Evolutionary conservation across 148 eudicot species (phyloP).

Genomic region (Hydrangea macrophylla): DNA sequence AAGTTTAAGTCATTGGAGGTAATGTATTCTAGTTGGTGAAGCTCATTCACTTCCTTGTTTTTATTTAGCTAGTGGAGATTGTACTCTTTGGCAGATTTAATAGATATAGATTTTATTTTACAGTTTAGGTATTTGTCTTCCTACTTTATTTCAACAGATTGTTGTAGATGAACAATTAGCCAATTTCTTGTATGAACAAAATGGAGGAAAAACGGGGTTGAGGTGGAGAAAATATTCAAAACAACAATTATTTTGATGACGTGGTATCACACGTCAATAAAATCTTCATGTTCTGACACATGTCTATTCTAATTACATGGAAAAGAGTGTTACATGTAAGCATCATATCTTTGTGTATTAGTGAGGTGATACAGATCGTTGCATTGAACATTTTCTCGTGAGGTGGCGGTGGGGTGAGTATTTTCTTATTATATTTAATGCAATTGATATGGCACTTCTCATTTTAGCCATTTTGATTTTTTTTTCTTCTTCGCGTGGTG

Average conservation of each 20-base stretch:
- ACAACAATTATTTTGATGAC: no score
- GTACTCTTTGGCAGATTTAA: background rate
- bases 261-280: no score
- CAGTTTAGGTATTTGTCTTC: background rate
- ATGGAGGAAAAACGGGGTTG: background rate
- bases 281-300: no score
- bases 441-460: background rate
- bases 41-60: no score
- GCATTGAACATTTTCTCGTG: no score
- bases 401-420: no score
- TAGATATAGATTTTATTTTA: background rate
- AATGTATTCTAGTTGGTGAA: no score
- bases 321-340: no score
- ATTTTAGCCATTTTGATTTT: background rate
- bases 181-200: background rate
- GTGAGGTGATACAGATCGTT: no score
- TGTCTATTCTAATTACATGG: no score
- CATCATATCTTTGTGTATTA: no score
- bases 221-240: background rate
- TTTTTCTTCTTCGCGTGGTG: background rate
- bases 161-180: background rate
- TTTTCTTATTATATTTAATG: background rate
- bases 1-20: no score
- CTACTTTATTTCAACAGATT: background rate
- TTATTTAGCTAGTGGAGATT: background rate